Percentiles rank a stretch among this genome's conserved stretches.
These are phyloP conservation scores for Holtermannia corniformis DNA, from an alignment of 768 basidiomycete species.

Conservation along the genomic window DNA sequence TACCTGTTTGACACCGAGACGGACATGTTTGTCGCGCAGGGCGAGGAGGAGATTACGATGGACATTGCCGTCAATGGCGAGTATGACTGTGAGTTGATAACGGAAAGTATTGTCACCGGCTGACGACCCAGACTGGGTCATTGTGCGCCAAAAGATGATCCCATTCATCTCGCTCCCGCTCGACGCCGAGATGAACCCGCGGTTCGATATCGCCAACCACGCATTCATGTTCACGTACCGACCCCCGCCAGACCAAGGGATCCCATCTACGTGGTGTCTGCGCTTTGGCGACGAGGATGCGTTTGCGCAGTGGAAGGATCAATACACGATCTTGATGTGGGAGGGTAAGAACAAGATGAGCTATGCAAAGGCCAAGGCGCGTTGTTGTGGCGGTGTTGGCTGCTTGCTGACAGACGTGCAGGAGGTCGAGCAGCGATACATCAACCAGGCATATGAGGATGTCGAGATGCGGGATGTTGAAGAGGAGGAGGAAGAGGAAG, in stretches of 20 bases:
- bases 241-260: conserved; percentile 47
- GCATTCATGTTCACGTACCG: conserved; percentile 86
- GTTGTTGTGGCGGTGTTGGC: no score
- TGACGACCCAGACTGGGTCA: conserved; percentile 35
- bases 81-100: conserved; percentile 35
- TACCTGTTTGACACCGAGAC: conserved; percentile 44
- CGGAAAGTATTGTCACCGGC: conserved; percentile 2
- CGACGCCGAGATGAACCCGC: conserved; percentile 35
- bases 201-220: conserved; percentile 33
- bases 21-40: conserved; percentile 43
- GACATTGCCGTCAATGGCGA: conserved; percentile 39
- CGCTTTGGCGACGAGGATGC: conserved; percentile 53
- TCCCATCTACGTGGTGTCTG: conserved; percentile 63
- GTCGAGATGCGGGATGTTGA: conserved; percentile 76
- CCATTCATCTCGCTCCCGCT: conserved; percentile 38
- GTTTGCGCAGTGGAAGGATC: conserved; percentile 54
- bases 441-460: conserved; percentile 61
- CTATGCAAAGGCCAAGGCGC: conserved; percentile 61
- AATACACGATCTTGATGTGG: conserved; percentile 67
- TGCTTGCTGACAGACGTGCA: no score
- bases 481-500: conserved; percentile 49
- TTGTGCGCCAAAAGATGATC: conserved; percentile 24
- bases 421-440: conserved; percentile 79
- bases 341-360: conserved; percentile 62
- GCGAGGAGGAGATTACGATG: conserved; percentile 36